A percentile compares a stretch with the other conserved stretches of the same genome.
Conservation (phyloP, 2,329 filamentous ascomycete species). For the Verticillium albo-atrum region DNA sequence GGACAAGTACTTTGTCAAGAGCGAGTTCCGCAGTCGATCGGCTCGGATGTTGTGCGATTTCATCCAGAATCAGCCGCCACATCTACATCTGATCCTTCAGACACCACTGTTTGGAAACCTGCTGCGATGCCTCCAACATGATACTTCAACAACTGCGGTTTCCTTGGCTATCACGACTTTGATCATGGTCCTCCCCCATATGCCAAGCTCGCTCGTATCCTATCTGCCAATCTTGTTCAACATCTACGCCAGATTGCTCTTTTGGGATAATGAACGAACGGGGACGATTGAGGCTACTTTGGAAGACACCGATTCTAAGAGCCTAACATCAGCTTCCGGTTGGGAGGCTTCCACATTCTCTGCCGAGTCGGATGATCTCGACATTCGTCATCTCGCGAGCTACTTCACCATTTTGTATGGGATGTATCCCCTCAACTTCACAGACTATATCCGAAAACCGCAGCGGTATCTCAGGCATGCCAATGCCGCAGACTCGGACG, state of each 20-base stretch:
- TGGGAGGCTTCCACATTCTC: constrained; percentile 66
- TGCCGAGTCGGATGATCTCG: constrained; percentile 56
- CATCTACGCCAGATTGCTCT: constrained; percentile 73
- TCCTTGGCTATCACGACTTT: constrained; percentile 69
- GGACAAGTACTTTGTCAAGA: constrained; percentile 61
- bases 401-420: constrained; percentile 83
- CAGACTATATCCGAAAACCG: constrained; percentile 80
- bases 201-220: constrained; percentile 65
- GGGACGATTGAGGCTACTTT: constrained; percentile 30
- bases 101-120: constrained; percentile 69
- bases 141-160: constrained; percentile 74
- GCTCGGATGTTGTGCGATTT: constrained; percentile 68
- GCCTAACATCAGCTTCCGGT: constrained; percentile 23
- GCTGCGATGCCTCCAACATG: constrained; percentile 68
- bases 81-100: constrained; percentile 68
- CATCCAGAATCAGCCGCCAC: constrained; percentile 71
- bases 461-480: constrained; percentile 72
- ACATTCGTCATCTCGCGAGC: constrained; percentile 63
- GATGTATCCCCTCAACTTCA: constrained; percentile 79
- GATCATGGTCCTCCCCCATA: constrained; percentile 79
- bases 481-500: constrained; percentile 64
- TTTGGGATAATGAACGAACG: constrained; percentile 63
- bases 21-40: constrained; percentile 57
- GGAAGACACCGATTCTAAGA: constrained; percentile 31
- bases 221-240: constrained; percentile 73